These are phyloP conservation scores for Eragrostis tef DNA, from an alignment of 202 grass and related monocot species.

Conservation along the genomic window DNA sequence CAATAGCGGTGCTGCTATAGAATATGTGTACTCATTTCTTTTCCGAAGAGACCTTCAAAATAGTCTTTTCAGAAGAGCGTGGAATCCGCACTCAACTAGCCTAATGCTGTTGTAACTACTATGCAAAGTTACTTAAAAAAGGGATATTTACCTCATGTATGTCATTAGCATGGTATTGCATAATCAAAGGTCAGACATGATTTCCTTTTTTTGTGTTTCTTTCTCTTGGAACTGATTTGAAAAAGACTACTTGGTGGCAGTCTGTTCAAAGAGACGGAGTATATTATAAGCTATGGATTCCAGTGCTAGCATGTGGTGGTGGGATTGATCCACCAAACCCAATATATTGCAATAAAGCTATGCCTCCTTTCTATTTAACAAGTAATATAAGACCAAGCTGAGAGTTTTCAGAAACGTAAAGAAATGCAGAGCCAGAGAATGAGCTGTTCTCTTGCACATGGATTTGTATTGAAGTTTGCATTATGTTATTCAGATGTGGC, in stretches of 20 bases:
- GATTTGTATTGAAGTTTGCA: constrained; percentile 37
- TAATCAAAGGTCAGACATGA: constrained; percentile 31
- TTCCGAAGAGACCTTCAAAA: too few relatives aligned
- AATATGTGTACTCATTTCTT: neutral
- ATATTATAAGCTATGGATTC: constrained; percentile 44
- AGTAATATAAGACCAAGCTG: constrained; percentile 51
- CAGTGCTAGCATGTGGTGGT: constrained; percentile 47
- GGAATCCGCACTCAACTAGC: neutral
- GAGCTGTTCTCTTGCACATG: constrained; percentile 50
- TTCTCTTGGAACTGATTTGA: constrained; percentile 36
- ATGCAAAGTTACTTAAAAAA: neutral
- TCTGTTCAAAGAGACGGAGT: constrained; percentile 10
- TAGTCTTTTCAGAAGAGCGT: neutral
- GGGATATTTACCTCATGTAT: neutral
- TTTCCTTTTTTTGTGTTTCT: constrained; percentile 31
- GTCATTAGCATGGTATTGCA: constrained; percentile 23
- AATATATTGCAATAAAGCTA: constrained; percentile 46
- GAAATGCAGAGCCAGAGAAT: constrained; percentile 30
- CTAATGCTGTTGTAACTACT: neutral
- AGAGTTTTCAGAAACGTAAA: constrained; percentile 38
- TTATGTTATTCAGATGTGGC: constrained; percentile 25
- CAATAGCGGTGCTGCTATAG: neutral
- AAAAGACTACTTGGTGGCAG: constrained; percentile 53
- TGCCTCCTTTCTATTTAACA: constrained; percentile 43
- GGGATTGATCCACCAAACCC: constrained; percentile 53